Evolutionary conservation across 2,329 filamentous ascomycete species (phyloP).

Genomic region (Stachybotrys echinatus): DNA sequence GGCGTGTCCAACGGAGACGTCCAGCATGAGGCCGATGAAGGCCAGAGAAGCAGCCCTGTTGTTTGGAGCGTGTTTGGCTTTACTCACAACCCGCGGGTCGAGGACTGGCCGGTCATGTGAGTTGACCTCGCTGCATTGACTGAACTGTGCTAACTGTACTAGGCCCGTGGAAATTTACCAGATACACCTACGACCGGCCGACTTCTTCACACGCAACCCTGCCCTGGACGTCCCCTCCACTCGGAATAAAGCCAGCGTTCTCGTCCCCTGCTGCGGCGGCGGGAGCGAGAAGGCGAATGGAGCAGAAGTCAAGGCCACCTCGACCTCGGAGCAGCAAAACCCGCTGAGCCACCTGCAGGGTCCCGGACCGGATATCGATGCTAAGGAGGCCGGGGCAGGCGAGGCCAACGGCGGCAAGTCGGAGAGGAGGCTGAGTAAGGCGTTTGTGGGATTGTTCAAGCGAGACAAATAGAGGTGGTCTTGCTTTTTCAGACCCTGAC

Average conservation of each 20-base stretch:
- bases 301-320: constrained; percentile 3
- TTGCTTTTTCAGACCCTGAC: no score
- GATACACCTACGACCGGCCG: constrained; percentile 35
- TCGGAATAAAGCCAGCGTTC: constrained; percentile 29
- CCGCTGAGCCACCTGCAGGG: constrained; percentile 27
- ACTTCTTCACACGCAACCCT: constrained; percentile 41
- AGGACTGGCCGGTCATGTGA: constrained; percentile 48
- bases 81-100: constrained; percentile 42
- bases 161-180: constrained; percentile 45
- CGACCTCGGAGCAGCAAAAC: constrained; percentile 19
- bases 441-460: not conserved
- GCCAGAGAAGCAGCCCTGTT: constrained; percentile 16
- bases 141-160: not conserved
- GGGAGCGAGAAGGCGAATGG: constrained; percentile 3
- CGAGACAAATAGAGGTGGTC: not conserved
- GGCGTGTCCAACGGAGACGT: constrained; percentile 7
- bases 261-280: constrained; percentile 28
- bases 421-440: constrained; percentile 1
- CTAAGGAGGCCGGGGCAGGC: constrained; percentile 12
- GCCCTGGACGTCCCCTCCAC: constrained; percentile 35
- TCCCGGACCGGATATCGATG: constrained; percentile 9
- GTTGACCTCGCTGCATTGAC: constrained; percentile 13
- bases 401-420: constrained; percentile 4
- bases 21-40: not conserved
- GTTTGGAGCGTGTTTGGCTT: constrained; percentile 45